Base-by-base conservation (phyloP, 2,329 filamentous ascomycete genomes). In the Pseudonectria buxi region DNA sequence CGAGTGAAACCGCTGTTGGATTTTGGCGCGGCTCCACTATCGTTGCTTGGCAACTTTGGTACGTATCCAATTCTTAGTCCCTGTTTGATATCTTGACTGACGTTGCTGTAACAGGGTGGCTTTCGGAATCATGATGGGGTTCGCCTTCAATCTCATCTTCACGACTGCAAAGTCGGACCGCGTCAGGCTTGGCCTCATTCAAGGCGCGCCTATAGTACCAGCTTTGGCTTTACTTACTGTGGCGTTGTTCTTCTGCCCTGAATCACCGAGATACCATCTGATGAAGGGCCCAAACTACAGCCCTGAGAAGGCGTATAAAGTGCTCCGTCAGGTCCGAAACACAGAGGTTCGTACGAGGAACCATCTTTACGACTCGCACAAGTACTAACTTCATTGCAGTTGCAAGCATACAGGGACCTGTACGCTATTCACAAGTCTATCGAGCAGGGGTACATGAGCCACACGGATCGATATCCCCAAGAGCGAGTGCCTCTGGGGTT, bases 21-120 rank as follows among this genome's bases (percentile, higher is more conserved):
- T 69, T 63, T 41, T 70, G 67, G 67, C 56, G 67, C 47, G 68
- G 67, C 2, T 67, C 64, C 10, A 64, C 63, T 2, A 65, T 69
- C 12, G 54, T 71, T 0, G 64, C 63, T 4, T 71, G 67, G 67
- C 67, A 71, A 27, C 49, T 70, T 2, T 68, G 64, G 63, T 55
- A 39, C 3, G 40, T 30, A n/a, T n/a, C n/a, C n/a, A n/a, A n/a
- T n/a, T n/a, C n/a, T n/a, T n/a, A n/a, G n/a, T n/a, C n/a, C n/a
- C n/a, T n/a, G n/a, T n/a, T n/a, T n/a, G n/a, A n/a, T n/a, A n/a
- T n/a, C n/a, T n/a, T n/a, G n/a, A n/a, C n/a, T n/a, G n/a, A n/a
- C n/a, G n/a, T n/a, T n/a, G n/a, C n/a, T n/a, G n/a, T n/a, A n/a
- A n/a, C n/a, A n/a, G n/a, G n/a, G 61, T 64, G 14, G 56, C 58